A percentile compares a stretch with the other conserved stretches of the same genome.
Conservation (phyloP, 2,329 filamentous ascomycete genomes). For the Xylariales sp. region DNA sequence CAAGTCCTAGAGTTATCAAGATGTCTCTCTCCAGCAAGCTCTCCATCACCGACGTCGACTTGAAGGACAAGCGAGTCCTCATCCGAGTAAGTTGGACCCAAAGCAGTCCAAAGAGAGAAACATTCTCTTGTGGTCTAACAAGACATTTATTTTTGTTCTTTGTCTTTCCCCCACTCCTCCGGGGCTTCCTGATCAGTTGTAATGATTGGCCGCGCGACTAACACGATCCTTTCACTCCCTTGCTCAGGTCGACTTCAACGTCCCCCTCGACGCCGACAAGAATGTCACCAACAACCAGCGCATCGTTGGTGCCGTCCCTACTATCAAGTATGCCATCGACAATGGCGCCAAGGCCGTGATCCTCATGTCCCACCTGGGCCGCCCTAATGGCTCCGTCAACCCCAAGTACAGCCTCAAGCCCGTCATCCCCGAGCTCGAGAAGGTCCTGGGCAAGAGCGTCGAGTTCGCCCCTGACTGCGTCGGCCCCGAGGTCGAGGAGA, state of each 20-base stretch:
- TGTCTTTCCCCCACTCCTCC: not conserved
- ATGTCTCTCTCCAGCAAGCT: slow-evolving; percentile 99
- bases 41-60: slow-evolving; percentile 89
- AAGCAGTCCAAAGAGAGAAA: not conserved
- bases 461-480: slow-evolving; percentile 89
- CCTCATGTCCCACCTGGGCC: slow-evolving; percentile 97
- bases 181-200: too few relatives aligned
- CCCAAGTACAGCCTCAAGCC: slow-evolving; percentile 93
- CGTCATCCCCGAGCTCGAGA: slow-evolving; percentile 86
- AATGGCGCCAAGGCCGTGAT: slow-evolving; percentile 88
- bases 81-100: slow-evolving; percentile 70
- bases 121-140: not conserved
- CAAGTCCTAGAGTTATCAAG: too few relatives aligned
- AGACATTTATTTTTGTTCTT: not conserved
- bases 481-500: slow-evolving; percentile 82
- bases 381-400: slow-evolving; percentile 85
- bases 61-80: slow-evolving; percentile 97
- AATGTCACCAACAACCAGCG: slow-evolving; percentile 98
- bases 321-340: slow-evolving; percentile 90
- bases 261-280: slow-evolving; percentile 88
- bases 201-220: too few relatives aligned
- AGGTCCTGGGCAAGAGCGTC: slow-evolving; percentile 79
- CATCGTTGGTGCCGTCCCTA: slow-evolving; percentile 91
- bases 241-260: slow-evolving; percentile 99
- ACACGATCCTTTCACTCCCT: slow-evolving; percentile 12